Evolutionary conservation across 768 basidiomycete species (phyloP).

Genomic region (Pilatotrama ljubarskyi): DNA sequence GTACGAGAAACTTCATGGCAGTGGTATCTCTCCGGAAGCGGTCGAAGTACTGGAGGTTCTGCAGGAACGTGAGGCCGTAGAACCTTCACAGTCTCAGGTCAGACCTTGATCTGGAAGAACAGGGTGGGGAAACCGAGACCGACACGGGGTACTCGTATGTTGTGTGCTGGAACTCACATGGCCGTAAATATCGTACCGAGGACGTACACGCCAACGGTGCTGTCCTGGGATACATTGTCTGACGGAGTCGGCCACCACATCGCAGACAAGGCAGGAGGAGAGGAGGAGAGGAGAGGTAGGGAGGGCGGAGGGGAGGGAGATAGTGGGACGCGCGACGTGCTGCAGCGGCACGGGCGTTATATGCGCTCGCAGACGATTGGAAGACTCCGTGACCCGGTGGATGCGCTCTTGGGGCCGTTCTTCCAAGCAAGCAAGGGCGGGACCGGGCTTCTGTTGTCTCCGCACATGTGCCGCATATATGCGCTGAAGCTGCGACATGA

Average conservation of each 20-base stretch:
- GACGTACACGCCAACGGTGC: constrained; percentile 13
- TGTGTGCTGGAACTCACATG: no score
- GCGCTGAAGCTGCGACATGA: background rate
- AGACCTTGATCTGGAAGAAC: no score
- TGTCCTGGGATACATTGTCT: constrained; percentile 8
- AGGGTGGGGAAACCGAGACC: no score
- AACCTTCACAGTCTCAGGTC: no score
- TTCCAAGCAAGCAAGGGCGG: background rate
- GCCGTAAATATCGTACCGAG: constrained; percentile 9
- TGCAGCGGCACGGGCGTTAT: background rate
- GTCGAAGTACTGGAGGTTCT: constrained; percentile 17
- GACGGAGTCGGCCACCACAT: constrained; percentile 18
- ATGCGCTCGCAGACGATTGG: background rate
- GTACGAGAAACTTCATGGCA: constrained; percentile 12
- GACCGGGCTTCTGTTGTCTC: background rate
- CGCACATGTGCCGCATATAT: no score
- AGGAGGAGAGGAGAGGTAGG: background rate
- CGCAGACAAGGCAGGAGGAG: background rate
- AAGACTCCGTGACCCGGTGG: background rate
- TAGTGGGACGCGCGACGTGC: background rate
- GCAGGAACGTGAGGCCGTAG: constrained; percentile 20
- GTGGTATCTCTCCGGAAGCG: constrained; percentile 9
- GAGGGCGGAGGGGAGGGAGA: background rate
- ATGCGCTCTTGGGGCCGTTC: background rate
- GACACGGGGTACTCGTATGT: no score